phyloP scores from a whole-genome alignment of 2,329 filamentous ascomycete species.

The Ambrosiella xylebori region DNA sequence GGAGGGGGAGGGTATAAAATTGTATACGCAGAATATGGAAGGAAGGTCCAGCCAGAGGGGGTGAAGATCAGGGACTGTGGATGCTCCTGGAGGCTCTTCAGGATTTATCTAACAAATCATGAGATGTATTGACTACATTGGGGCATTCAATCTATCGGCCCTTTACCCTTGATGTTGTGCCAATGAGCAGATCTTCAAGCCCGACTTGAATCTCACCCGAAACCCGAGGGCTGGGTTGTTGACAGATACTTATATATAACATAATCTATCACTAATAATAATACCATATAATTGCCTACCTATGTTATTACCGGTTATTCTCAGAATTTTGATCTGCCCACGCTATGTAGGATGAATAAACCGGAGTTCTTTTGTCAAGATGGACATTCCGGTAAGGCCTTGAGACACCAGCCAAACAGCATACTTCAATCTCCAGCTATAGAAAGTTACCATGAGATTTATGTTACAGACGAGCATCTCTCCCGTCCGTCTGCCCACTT shows the following conservation, averaged over 20 bases:
- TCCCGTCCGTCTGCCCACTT: too few species aligned
- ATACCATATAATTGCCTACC: background rate
- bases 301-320: too few species aligned
- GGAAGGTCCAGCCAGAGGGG: background rate
- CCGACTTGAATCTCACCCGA: background rate
- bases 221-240: background rate
- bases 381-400: too few species aligned
- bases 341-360: too few species aligned
- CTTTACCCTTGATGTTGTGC: background rate
- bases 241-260: background rate
- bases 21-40: background rate
- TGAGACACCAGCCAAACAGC: too few species aligned
- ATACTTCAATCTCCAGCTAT: too few species aligned
- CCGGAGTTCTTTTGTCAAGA: too few species aligned
- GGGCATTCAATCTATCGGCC: background rate
- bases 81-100: background rate
- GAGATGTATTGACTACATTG: background rate
- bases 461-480: too few species aligned
- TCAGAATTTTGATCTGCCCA: too few species aligned
- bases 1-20: background rate
- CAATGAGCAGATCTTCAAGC: background rate
- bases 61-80: background rate
- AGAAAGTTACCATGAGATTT: too few species aligned
- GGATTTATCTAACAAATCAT: background rate
- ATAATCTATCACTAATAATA: background rate